Conservation (phyloP, 2,329 filamentous ascomycete genomes). For the Arthrobotrys pseudoclavata region DNA sequence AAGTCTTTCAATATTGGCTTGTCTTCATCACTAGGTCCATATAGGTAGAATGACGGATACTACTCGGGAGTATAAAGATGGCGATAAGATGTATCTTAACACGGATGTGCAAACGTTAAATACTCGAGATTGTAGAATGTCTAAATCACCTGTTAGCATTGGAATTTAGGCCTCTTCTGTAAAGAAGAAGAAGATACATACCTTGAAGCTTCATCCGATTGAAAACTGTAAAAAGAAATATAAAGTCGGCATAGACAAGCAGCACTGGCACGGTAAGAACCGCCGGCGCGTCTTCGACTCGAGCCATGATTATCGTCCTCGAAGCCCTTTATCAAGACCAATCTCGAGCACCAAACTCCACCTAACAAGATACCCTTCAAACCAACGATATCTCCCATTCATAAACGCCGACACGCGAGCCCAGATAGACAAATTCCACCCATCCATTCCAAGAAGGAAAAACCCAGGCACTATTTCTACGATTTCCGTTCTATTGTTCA, state of each 20-base stretch:
- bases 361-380: conserved; percentile 9
- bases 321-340: conserved; percentile 33
- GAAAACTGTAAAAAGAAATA: conserved; percentile 50
- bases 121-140: conserved; percentile 16
- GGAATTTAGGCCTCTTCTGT: not conserved
- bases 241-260: conserved; percentile 49
- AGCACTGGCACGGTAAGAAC: conserved; percentile 49
- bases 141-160: not conserved
- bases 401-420: conserved; percentile 45
- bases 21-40: conserved; percentile 58
- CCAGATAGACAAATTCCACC: conserved; percentile 29
- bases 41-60: conserved; percentile 31
- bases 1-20: conserved; percentile 56
- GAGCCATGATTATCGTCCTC: conserved; percentile 51
- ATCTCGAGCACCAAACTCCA: conserved; percentile 35
- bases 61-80: conserved; percentile 28
- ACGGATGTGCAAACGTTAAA: conserved; percentile 33
- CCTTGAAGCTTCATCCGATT: conserved; percentile 60
- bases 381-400: conserved; percentile 15
- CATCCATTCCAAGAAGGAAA: conserved; percentile 11
- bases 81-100: not conserved
- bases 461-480: conserved; percentile 39
- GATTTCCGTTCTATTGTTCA: conserved; percentile 60
- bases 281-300: conserved; percentile 51
- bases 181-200: conserved; percentile 10